phyloP scores from a whole-genome alignment of 306 rosid genomes.

The Trifolium repens region DNA sequence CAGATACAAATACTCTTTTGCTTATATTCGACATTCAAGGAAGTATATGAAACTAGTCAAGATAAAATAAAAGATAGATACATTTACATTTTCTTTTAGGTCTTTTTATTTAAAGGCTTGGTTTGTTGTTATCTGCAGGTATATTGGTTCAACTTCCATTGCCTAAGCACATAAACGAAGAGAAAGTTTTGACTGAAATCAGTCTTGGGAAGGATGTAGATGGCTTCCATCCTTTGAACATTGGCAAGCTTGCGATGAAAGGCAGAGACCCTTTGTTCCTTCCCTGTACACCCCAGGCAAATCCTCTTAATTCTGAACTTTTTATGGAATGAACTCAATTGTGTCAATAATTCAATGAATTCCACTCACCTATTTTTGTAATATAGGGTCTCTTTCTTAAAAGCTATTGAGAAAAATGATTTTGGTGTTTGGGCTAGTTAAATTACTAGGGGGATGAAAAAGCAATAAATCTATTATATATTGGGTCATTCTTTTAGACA shows the following conservation, averaged over 20 bases:
- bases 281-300: constrained; percentile 95
- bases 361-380: not conserved
- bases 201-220: constrained; percentile 92
- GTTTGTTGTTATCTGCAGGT: constrained; percentile 58
- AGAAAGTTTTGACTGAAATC: constrained; percentile 77
- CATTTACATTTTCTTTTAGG: not conserved
- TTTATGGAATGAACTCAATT: constrained; percentile 17
- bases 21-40: too few species aligned
- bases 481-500: not conserved
- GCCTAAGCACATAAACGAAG: constrained; percentile 91
- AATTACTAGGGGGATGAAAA: not conserved
- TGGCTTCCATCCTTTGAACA: constrained; percentile 95
- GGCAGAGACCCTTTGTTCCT: constrained; percentile 88
- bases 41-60: too few species aligned
- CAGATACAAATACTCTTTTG: too few species aligned
- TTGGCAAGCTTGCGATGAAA: constrained; percentile 96
- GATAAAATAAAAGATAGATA: too few species aligned
- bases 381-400: not conserved
- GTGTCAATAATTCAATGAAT: constrained; percentile 3
- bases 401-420: not conserved
- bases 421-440: not conserved
- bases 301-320: constrained; percentile 16
- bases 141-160: constrained; percentile 93
- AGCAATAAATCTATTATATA: not conserved
- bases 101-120: constrained; percentile 10